Evolutionary conservation across 495 filamentous ascomycete species (phyloP).

Genomic region (Penicillium pulvis): DNA sequence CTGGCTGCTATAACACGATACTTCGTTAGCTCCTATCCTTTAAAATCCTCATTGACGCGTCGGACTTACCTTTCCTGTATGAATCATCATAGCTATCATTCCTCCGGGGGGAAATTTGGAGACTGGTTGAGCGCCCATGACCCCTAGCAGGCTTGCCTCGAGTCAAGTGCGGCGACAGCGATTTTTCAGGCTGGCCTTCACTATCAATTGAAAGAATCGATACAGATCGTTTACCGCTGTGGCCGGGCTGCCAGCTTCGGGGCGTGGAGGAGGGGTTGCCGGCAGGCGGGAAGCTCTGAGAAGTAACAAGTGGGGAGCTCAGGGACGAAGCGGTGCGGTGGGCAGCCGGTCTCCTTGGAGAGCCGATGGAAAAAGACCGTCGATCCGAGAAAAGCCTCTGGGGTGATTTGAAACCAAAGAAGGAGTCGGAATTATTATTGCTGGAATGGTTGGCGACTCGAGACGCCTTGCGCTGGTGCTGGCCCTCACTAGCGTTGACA

Average conservation of each 20-base stretch:
- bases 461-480: constrained; percentile 49
- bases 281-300: constrained; percentile 50
- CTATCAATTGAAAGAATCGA: constrained; percentile 93
- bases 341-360: constrained; percentile 33
- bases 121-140: constrained; percentile 80
- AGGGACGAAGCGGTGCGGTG: constrained; percentile 50
- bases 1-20: constrained; percentile 21
- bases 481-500: constrained; percentile 36
- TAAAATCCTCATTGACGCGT: background rate
- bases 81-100: constrained; percentile 46
- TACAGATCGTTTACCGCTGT: constrained; percentile 74
- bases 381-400: constrained; percentile 43
- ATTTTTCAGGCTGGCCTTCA: constrained; percentile 48
- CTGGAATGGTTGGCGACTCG: constrained; percentile 41
- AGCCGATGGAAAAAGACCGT: constrained; percentile 39
- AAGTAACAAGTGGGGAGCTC: constrained; percentile 43
- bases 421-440: constrained; percentile 43
- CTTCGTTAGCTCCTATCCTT: constrained; percentile 10
- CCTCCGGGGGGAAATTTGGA: constrained; percentile 71
- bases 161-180: constrained; percentile 39
- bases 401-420: constrained; percentile 45
- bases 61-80: constrained; percentile 43
- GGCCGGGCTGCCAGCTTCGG: constrained; percentile 37
- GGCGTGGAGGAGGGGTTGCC: constrained; percentile 41
- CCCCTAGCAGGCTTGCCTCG: constrained; percentile 53